Conservation (phyloP, 169 alveolate species). For the Babesia bovis region DNA sequence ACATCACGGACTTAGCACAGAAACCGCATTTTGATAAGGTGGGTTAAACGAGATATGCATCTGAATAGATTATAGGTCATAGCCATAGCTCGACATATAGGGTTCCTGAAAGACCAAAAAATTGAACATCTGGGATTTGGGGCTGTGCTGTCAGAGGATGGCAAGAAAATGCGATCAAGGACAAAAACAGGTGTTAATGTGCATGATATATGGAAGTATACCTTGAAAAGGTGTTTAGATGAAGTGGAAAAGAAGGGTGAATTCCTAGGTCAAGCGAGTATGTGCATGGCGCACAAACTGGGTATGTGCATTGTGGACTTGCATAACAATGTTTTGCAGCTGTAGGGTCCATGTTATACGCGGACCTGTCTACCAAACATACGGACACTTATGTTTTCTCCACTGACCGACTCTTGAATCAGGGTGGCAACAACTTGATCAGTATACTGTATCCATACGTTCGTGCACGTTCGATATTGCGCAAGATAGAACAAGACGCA, state of each 20-base stretch:
- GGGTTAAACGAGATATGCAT: neutral
- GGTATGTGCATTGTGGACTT: constrained; percentile 14
- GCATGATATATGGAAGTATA: constrained; percentile 23
- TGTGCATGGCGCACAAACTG: constrained; percentile 15
- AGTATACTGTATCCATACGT: constrained; percentile 50
- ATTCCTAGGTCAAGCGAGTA: constrained; percentile 1
- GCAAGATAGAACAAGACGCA: neutral
- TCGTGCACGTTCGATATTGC: constrained; percentile 17
- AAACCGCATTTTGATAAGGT: constrained; percentile 69
- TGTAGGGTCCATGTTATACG: constrained; percentile 47
- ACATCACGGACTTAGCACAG: constrained; percentile 72
- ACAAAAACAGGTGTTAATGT: constrained; percentile 26
- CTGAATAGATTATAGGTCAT: constrained; percentile 10
- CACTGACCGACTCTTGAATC: constrained; percentile 41
- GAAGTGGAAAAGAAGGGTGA: constrained; percentile 37
- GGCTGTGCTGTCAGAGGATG: constrained; percentile 32
- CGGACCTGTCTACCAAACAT: constrained; percentile 46
- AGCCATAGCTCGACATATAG: constrained; percentile 28
- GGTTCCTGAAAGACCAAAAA: constrained; percentile 20
- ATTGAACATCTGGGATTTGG: constrained; percentile 61
- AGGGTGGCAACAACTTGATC: constrained; percentile 54
- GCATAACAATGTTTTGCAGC: constrained; percentile 1
- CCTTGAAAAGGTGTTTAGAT: neutral
- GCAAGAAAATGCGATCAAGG: constrained; percentile 51
- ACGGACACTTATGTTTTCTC: constrained; percentile 35